Percentiles rank a stretch among this genome's conserved stretches.
Evolutionary conservation across 108 stramenopile species (phyloP).

Genomic region (Pelagomonas calceolata): DNA sequence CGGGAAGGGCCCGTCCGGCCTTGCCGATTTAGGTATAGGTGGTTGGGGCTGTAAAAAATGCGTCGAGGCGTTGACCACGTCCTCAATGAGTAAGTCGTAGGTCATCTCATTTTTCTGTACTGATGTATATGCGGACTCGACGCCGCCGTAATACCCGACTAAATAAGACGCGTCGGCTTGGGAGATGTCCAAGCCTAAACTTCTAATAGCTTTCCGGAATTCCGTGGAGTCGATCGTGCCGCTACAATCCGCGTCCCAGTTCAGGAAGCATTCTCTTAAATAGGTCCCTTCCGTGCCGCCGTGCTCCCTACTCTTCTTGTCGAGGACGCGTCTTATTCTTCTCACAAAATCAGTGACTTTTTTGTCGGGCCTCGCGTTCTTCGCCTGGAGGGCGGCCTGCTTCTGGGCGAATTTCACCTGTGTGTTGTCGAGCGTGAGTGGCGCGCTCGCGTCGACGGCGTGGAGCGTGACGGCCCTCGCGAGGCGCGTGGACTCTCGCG

Average conservation of each 20-base stretch:
- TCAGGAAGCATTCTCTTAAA: slow-evolving; percentile 5
- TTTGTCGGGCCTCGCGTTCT: neutral
- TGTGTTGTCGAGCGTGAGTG: too few relatives aligned
- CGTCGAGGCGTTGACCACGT: slow-evolving; percentile 14
- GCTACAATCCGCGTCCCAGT: slow-evolving; percentile 18
- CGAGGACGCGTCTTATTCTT: slow-evolving; percentile 9
- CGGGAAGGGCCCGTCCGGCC: neutral
- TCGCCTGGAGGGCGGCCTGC: neutral
- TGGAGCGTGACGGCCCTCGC: too few relatives aligned
- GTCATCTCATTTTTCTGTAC: slow-evolving; percentile 8
- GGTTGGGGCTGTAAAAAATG: too few relatives aligned
- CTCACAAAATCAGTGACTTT: slow-evolving; percentile 12
- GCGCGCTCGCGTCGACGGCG: too few relatives aligned
- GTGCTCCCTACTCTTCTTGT: slow-evolving; percentile 14
- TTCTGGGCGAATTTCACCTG: slow-evolving; percentile 19
- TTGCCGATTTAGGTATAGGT: too few relatives aligned
- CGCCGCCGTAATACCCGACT: slow-evolving; percentile 16
- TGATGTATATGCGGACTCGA: neutral
- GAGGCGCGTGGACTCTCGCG: too few relatives aligned
- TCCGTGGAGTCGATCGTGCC: slow-evolving; percentile 16
- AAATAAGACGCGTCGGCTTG: slow-evolving; percentile 16
- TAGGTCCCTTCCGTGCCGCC: slow-evolving; percentile 19
- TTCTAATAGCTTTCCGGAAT: slow-evolving; percentile 12
- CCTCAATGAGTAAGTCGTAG: slow-evolving; percentile 20
- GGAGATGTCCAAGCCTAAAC: slow-evolving; percentile 11